Base-by-base conservation (phyloP, 2,329 filamentous ascomycete species). In the Colletotrichum endophyticum region DNA sequence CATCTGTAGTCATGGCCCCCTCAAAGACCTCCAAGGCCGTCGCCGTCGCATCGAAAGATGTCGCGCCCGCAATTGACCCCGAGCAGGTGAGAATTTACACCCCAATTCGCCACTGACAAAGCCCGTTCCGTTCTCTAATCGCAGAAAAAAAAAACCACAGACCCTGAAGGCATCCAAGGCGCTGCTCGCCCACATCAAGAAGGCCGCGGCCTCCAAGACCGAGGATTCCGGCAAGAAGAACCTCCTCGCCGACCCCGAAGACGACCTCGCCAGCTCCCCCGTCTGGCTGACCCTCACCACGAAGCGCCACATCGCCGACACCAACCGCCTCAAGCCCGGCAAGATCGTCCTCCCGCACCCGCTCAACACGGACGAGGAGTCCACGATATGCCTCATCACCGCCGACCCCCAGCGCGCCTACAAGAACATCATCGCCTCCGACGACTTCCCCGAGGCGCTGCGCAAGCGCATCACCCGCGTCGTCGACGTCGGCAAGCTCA, bases 341-440 rank as follows among this genome's bases (percentile, higher is more conserved):
- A 98, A 96, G 87, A 95, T 98, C 81, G 81, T 89, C 79, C 88
- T 98, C 70, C 95, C 95, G 64, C 93, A 98, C 85, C 89, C 94
- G 12, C 90, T 98, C 78, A 93, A 95, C 86, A 88, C 90, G 78
- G 90, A 92, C 79, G 87, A 91, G 73, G 91, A 90, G 72, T 87
- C 92, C 73, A 94, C 92, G 80, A 91, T 98, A 85, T 98, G 96
- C 86, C 89, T 98, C 77, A 98, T 98, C 85, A 95, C 94, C 72
- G 95, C 95, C 80, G 90, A 92, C 81, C 92, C 92, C 28, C 96
- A 98, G 89, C 92, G 96, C 79, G 91, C 92, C 71, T 98, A 97
- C 90, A 99, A 99, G 89, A 94, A 99, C 85, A 90, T 98, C 62
- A 90, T 98, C 78, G 72, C 56, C 36, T 92, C 94, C 72, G 91